Conservation (phyloP, 2,329 filamentous ascomycete species). For the Epichloe brachyelytri region DNA sequence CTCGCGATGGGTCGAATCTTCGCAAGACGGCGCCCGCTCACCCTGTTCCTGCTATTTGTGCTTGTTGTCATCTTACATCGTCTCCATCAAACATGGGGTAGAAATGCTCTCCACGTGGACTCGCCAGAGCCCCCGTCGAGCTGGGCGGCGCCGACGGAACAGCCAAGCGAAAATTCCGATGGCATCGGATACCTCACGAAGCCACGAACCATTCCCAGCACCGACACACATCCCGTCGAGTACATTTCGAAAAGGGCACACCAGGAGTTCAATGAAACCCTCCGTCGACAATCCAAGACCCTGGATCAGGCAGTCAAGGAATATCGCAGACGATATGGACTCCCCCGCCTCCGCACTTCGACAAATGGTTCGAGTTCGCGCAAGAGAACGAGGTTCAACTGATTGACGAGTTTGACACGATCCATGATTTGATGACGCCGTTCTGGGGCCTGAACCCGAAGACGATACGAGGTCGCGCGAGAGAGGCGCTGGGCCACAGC, state of each 20-base stretch:
- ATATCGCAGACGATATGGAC: conserved; percentile 69
- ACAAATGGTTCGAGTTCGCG: conserved; percentile 88
- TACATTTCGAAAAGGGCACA: not conserved
- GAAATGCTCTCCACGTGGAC: not conserved
- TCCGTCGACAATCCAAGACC: conserved; percentile 55
- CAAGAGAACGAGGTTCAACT: conserved; percentile 59
- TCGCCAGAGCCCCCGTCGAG: not conserved
- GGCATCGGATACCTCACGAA: not conserved
- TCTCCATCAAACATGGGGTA: not conserved
- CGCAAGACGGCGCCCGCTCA: not conserved
- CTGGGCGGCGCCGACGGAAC: not conserved
- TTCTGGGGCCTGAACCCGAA: conserved; percentile 82
- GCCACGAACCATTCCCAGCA: not conserved
- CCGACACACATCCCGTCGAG: not conserved
- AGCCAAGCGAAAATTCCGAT: not conserved
- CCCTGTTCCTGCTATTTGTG: not conserved
- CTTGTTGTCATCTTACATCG: not conserved
- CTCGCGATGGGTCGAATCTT: not conserved
- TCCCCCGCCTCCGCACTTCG: conserved; percentile 81
- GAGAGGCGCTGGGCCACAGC: conserved; percentile 70
- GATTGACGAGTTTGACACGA: conserved; percentile 85
- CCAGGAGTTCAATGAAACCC: not conserved
- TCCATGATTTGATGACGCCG: conserved; percentile 68
- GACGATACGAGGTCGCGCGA: conserved; percentile 64
- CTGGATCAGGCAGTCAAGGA: conserved; percentile 65